These are phyloP conservation scores for Exophiala oligosperma DNA, from an alignment of 2,329 filamentous ascomycete species.

Conservation along the genomic window DNA sequence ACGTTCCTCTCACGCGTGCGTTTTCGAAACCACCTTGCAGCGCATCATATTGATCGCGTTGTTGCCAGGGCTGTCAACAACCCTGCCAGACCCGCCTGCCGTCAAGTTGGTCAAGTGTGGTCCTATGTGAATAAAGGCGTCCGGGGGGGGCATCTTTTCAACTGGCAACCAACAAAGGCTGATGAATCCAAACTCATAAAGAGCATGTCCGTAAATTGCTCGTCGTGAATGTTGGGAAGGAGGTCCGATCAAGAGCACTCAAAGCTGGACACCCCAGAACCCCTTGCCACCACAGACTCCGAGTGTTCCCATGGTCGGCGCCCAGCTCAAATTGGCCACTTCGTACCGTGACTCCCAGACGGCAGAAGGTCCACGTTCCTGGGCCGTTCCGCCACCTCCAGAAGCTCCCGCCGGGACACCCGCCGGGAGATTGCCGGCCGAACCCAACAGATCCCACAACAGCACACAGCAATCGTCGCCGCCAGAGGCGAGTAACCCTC, in stretches of 20 bases:
- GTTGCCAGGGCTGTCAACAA: too few relatives aligned
- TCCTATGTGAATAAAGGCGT: too few relatives aligned
- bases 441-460: conserved; percentile 86
- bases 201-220: too few relatives aligned
- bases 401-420: conserved; percentile 22
- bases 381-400: conserved; percentile 17
- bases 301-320: conserved; percentile 43
- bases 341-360: conserved; percentile 50
- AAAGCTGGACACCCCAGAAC: conserved; percentile 43
- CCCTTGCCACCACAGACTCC: conserved; percentile 48
- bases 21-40: too few relatives aligned
- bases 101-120: too few relatives aligned
- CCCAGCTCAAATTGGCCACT: conserved; percentile 50
- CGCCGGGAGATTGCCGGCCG: conserved; percentile 12
- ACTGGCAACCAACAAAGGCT: too few relatives aligned
- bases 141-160: too few relatives aligned
- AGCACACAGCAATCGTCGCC: conserved; percentile 90
- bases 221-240: too few relatives aligned
- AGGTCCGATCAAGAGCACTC: not conserved
- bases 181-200: too few relatives aligned
- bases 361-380: conserved; percentile 46
- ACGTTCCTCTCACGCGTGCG: too few relatives aligned
- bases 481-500: conserved; percentile 87
- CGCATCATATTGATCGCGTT: too few relatives aligned
- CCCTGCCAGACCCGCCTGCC: too few relatives aligned